A percentile compares a stretch with the other conserved stretches of the same genome.
phyloP scores from a whole-genome alignment of 2,329 filamentous ascomycete genomes.

The Alternaria solani region DNA sequence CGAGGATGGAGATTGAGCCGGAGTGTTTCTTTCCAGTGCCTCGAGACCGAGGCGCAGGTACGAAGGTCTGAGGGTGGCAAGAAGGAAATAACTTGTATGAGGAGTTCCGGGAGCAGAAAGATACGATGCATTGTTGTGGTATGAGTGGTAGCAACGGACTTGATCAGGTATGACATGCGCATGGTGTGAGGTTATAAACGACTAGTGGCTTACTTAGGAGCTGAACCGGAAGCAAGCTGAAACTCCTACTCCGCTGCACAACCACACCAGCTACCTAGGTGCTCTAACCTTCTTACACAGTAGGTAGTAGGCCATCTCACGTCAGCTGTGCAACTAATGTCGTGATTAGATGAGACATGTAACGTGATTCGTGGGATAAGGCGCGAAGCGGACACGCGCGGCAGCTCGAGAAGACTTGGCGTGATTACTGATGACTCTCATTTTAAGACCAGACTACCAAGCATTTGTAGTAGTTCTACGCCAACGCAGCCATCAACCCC shows the following conservation, averaged over 20 bases:
- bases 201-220: not conserved
- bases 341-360: not conserved
- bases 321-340: conserved; percentile 1
- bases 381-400: not conserved
- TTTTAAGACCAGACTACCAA: not conserved
- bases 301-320: not conserved
- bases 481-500: conserved; percentile 31
- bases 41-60: conserved; percentile 11
- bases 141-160: not conserved
- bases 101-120: conserved; percentile 25
- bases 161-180: not conserved
- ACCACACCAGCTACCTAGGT: not conserved
- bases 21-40: conserved; percentile 12
- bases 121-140: conserved; percentile 22
- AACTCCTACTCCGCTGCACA: not conserved
- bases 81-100: conserved; percentile 19
- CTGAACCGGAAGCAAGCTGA: not conserved
- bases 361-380: not conserved
- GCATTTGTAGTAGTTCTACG: not conserved
- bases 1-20: conserved; percentile 19
- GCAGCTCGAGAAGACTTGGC: not conserved
- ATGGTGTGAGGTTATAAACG: not conserved
- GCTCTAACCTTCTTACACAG: not conserved
- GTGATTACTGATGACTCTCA: not conserved
- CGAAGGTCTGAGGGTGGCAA: conserved; percentile 10